Percentiles rank a stretch among this genome's conserved stretches.
phyloP scores from a whole-genome alignment of 352 stramenopile species.

The Thalassiosira oceanica region DNA sequence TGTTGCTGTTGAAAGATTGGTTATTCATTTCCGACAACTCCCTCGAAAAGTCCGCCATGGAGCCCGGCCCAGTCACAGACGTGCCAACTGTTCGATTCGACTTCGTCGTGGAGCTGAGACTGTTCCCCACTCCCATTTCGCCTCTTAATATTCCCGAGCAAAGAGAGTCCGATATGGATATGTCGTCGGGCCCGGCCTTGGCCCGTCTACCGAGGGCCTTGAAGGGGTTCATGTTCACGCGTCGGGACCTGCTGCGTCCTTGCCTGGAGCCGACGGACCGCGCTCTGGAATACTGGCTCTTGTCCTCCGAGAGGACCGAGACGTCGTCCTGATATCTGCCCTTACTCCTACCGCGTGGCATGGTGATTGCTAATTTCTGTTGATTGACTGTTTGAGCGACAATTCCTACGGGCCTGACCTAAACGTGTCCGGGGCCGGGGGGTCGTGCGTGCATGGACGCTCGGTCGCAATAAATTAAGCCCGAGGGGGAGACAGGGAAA shows the following conservation, averaged over 20 bases:
- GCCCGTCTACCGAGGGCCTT: no score
- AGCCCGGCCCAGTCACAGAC: not conserved
- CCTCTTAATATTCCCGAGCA: conserved; percentile 17
- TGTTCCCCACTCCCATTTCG: not conserved
- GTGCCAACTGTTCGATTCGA: not conserved
- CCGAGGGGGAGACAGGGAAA: no score
- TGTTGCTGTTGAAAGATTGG: not conserved
- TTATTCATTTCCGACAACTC: not conserved
- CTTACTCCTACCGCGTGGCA: no score
- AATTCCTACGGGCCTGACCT: no score
- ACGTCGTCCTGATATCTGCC: conserved; percentile 18
- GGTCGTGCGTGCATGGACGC: no score
- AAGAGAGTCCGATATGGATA: conserved; percentile 16
- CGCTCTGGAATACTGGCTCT: not conserved
- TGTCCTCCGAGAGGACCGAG: conserved; percentile 14
- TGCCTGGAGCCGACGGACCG: not conserved
- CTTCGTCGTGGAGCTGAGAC: not conserved
- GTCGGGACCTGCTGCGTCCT: conserved; percentile 1
- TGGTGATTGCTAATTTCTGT: no score
- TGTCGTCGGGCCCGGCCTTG: no score
- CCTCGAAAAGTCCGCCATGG: not conserved
- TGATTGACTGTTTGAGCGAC: no score
- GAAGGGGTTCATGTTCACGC: not conserved
- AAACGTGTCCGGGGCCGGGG: no score
- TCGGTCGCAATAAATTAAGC: no score